These are phyloP conservation scores for Chaetomiaceae sp. DNA, from an alignment of 2,329 filamentous ascomycete species.

Conservation along the genomic window DNA sequence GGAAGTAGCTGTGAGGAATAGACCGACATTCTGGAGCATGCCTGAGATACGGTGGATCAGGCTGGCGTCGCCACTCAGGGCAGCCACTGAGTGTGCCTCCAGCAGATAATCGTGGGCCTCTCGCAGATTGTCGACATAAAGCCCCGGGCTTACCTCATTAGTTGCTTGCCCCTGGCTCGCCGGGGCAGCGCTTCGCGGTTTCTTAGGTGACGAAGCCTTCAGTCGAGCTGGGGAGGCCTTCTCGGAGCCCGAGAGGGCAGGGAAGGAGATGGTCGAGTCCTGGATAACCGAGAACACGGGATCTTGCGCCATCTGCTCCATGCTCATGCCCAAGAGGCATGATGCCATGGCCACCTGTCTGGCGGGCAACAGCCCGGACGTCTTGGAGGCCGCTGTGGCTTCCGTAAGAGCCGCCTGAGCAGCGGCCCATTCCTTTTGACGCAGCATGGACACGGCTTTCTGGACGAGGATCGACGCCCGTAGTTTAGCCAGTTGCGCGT, in stretches of 20 bases:
- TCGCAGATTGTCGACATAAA: slow-evolving; percentile 56
- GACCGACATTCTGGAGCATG: slow-evolving; percentile 60
- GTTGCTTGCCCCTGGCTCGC: slow-evolving; percentile 19
- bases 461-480: slow-evolving; percentile 39
- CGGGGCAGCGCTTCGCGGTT: slow-evolving; percentile 23
- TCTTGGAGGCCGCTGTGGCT: slow-evolving; percentile 38
- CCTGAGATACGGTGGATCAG: slow-evolving; percentile 60
- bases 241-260: slow-evolving; percentile 55
- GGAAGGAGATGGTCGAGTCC: slow-evolving; percentile 87
- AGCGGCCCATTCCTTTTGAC: slow-evolving; percentile 52
- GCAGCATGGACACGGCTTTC: slow-evolving; percentile 44
- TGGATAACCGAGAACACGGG: slow-evolving; percentile 85
- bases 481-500: slow-evolving; percentile 36
- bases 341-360: slow-evolving; percentile 62
- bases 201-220: slow-evolving; percentile 37
- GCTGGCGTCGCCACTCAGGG: slow-evolving; percentile 52
- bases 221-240: slow-evolving; percentile 35
- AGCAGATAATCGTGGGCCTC: slow-evolving; percentile 63
- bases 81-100: slow-evolving; percentile 57
- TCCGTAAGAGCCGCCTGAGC: slow-evolving; percentile 54
- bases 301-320: slow-evolving; percentile 70
- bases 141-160: slow-evolving; percentile 31
- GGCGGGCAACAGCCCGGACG: slow-evolving; percentile 38
- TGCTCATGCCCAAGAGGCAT: slow-evolving; percentile 62
- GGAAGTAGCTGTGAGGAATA: slow-evolving; percentile 61